Evolutionary conservation across 441 rosid species (phyloP).

Genomic region (Erodium texanum): DNA sequence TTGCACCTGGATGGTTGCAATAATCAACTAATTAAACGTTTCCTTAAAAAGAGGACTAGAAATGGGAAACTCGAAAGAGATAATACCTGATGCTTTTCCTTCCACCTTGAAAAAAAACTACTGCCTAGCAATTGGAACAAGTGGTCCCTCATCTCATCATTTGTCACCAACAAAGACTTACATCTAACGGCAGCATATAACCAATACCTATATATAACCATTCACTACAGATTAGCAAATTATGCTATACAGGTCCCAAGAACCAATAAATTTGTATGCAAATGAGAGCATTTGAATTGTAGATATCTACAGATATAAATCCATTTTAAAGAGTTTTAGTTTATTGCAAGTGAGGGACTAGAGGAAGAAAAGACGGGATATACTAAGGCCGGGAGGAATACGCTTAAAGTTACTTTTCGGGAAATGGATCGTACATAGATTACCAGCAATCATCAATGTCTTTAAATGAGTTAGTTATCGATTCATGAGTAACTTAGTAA

Average conservation of each 20-base stretch:
- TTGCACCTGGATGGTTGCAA: not conserved
- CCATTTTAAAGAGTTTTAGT: not conserved
- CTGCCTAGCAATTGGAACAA: constrained; percentile 80
- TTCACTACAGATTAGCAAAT: not conserved
- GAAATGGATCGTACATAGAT: not conserved
- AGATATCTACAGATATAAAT: no score
- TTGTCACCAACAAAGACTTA: constrained; percentile 70
- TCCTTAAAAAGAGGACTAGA: no score
- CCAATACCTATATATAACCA: constrained; percentile 65
- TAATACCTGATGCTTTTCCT: constrained; percentile 95
- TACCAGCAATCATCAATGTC: not conserved
- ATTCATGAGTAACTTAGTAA: not conserved
- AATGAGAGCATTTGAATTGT: not conserved
- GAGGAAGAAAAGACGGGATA: not conserved
- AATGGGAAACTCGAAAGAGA: no score
- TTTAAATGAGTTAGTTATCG: not conserved
- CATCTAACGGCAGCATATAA: constrained; percentile 80
- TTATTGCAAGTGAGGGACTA: not conserved
- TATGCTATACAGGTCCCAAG: not conserved
- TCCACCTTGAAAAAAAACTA: constrained; percentile 91
- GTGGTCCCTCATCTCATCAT: constrained; percentile 98
- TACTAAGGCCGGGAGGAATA: not conserved
- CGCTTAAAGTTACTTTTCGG: not conserved
- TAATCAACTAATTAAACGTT: not conserved
- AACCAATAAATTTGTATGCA: not conserved